Evolutionary conservation across 2,329 filamentous ascomycete species (phyloP).

Genomic region (Trichoderma hamatum): DNA sequence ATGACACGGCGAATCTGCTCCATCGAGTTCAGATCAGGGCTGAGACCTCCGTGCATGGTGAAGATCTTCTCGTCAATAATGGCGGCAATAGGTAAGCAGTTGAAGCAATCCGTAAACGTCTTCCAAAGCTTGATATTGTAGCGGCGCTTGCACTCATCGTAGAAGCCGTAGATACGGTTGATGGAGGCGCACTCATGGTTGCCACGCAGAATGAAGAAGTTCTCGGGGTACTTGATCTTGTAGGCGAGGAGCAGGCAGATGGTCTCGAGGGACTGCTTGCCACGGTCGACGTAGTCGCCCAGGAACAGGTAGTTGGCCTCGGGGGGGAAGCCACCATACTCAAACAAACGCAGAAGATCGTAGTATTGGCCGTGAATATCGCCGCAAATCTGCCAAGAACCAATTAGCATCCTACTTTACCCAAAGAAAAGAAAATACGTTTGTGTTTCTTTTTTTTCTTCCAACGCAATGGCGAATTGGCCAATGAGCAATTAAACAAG

Average conservation of each 20-base stretch:
- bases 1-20: slow-evolving; percentile 99
- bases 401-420: neutral
- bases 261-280: slow-evolving; percentile 98
- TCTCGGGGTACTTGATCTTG: slow-evolving; percentile 99
- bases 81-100: slow-evolving; percentile 95
- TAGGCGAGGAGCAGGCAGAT: slow-evolving; percentile 96
- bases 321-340: slow-evolving; percentile 96
- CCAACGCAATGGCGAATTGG: neutral
- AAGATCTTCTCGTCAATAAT: slow-evolving; percentile 99
- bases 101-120: slow-evolving; percentile 99
- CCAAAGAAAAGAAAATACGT: neutral
- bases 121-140: slow-evolving; percentile 99
- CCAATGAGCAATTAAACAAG: slow-evolving; percentile 1
- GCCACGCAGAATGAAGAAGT: slow-evolving; percentile 97
- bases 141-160: slow-evolving; percentile 98
- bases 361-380: slow-evolving; percentile 99
- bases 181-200: slow-evolving; percentile 99
- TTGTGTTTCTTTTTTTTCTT: neutral
- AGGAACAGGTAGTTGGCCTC: slow-evolving; percentile 99
- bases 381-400: slow-evolving; percentile 78
- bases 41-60: slow-evolving; percentile 98
- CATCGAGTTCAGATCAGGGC: slow-evolving; percentile 98
- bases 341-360: slow-evolving; percentile 93
- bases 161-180: slow-evolving; percentile 99
- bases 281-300: slow-evolving; percentile 97